These are phyloP conservation scores for Vitis amurensis DNA, from an alignment of 164 flowering plant genomes.

Conservation along the genomic window DNA sequence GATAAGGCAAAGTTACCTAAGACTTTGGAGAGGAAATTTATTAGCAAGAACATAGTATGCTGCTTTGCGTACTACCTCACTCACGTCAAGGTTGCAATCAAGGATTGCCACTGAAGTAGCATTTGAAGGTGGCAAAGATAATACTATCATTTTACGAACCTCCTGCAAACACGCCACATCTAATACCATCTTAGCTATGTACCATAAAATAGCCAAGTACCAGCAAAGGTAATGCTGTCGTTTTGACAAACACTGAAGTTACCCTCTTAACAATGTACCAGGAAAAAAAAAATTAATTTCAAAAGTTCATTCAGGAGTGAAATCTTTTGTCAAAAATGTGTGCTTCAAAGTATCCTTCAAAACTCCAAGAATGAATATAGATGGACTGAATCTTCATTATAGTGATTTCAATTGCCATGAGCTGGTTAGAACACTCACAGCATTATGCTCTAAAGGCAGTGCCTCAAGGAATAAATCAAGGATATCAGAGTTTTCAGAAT, in stretches of 20 bases:
- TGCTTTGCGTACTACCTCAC: slow-evolving; percentile 83
- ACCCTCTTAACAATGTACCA: no score
- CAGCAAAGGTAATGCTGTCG: no score
- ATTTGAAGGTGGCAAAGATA: slow-evolving; percentile 84
- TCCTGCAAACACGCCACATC: slow-evolving; percentile 49
- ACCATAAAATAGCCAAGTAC: no score
- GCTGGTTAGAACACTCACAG: slow-evolving; percentile 42
- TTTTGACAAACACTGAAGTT: no score
- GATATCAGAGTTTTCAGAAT: slow-evolving; percentile 80
- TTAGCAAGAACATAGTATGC: slow-evolving; percentile 80
- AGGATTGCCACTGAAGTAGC: slow-evolving; percentile 62
- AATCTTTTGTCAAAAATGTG: no score
- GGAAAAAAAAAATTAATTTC: no score
- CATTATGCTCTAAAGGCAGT: slow-evolving; percentile 67
- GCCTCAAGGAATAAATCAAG: slow-evolving; percentile 68
- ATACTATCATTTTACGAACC: slow-evolving; percentile 79
- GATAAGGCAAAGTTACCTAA: slow-evolving; percentile 53
- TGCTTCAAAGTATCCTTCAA: no score
- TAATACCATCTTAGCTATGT: background rate
- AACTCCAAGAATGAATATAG: no score
- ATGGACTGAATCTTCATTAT: no score
- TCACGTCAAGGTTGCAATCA: slow-evolving; percentile 76
- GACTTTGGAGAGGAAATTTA: slow-evolving; percentile 92
- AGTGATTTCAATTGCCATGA: background rate
- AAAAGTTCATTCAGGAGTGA: no score